Percentiles rank a stretch among this genome's conserved stretches.
Evolutionary conservation across 2,329 filamentous ascomycete species (phyloP).

Genomic region (Herpotrichia juniperi): DNA sequence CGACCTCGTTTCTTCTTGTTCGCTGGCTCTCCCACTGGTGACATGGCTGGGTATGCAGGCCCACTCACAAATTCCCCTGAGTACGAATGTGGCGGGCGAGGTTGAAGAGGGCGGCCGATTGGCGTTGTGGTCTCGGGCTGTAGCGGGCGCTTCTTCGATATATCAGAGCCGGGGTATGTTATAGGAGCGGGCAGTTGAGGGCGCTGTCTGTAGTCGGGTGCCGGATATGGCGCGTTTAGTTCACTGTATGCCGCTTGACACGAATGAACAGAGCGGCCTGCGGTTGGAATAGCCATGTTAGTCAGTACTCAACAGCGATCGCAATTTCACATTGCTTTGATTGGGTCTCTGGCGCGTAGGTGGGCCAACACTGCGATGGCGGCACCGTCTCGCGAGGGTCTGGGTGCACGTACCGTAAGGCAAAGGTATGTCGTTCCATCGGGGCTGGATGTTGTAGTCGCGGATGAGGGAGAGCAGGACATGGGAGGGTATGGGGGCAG

Average conservation of each 20-base stretch:
- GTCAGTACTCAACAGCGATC: slow-evolving; percentile 5
- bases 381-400: slow-evolving; percentile 3
- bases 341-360: slow-evolving; percentile 8
- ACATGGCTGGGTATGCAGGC: slow-evolving; percentile 34
- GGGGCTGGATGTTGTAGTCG: slow-evolving; percentile 51
- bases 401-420: slow-evolving; percentile 52
- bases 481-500: slow-evolving; percentile 50
- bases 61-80: slow-evolving; percentile 35
- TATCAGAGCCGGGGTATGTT: slow-evolving; percentile 38
- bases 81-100: slow-evolving; percentile 48
- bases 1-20: slow-evolving; percentile 56
- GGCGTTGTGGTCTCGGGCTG: slow-evolving; percentile 38
- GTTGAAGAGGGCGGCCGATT: slow-evolving; percentile 52
- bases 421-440: slow-evolving; percentile 57
- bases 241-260: slow-evolving; percentile 43
- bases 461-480: slow-evolving; percentile 52
- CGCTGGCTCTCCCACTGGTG: slow-evolving; percentile 40
- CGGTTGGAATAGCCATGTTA: slow-evolving; percentile 7
- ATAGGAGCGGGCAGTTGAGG: slow-evolving; percentile 35
- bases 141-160: slow-evolving; percentile 43
- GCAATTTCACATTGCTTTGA: neutral
- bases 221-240: slow-evolving; percentile 30
- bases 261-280: slow-evolving; percentile 46
- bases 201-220: slow-evolving; percentile 33
- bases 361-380: slow-evolving; percentile 1